These are phyloP conservation scores for Linnemannia schmuckeri DNA, from an alignment of 192 early-diverging fungal genomes.

Conservation along the genomic window DNA sequence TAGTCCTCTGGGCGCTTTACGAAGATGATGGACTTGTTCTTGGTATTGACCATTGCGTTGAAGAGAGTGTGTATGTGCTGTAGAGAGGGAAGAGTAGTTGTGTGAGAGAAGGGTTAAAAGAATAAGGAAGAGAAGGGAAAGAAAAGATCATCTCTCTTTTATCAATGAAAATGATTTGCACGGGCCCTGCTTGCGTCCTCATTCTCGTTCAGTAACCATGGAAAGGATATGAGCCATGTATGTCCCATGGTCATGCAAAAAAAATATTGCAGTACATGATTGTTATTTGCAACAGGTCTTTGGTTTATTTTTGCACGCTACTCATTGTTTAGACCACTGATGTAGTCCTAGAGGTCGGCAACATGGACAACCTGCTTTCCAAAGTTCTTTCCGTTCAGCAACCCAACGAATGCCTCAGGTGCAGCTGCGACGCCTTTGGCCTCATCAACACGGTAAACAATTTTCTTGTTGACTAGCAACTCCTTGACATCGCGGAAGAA, in stretches of 20 bases:
- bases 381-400: conserved; percentile 76
- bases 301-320: not conserved
- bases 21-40: conserved; percentile 49
- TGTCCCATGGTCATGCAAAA: not conserved
- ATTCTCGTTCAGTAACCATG: not conserved
- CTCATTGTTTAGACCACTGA: not conserved
- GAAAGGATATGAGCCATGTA: not conserved
- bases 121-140: not conserved
- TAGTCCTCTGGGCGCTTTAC: conserved; percentile 43
- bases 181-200: no score
- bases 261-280: not conserved
- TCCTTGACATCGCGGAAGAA: conserved; percentile 41
- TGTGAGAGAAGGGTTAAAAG: not conserved
- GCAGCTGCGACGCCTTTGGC: conserved; percentile 42
- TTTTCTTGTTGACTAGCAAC: conserved; percentile 25
- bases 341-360: conserved; percentile 40
- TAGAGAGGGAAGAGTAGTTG: not conserved
- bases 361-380: conserved; percentile 74
- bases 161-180: no score
- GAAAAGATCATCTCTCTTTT: not conserved
- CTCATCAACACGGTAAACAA: conserved; percentile 43
- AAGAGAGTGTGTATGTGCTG: not conserved
- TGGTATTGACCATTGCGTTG: conserved; percentile 4
- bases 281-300: not conserved
- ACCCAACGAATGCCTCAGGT: conserved; percentile 68